Evolutionary conservation across 2,329 filamentous ascomycete species (phyloP).

Genomic region (Triangularia setosa): DNA sequence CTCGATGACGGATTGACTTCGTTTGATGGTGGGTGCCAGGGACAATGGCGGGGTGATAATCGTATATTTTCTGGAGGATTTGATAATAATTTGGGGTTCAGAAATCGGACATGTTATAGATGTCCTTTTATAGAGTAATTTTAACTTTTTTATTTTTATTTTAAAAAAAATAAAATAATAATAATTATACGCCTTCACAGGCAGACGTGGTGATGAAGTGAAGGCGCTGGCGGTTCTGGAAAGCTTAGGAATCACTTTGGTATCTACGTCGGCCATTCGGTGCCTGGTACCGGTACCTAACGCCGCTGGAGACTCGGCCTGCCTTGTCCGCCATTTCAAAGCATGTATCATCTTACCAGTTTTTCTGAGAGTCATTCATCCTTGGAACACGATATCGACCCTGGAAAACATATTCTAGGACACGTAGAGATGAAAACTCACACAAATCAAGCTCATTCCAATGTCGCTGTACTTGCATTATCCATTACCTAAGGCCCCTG

Average conservation of each 20-base stretch:
- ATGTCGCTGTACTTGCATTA: slow-evolving; percentile 2
- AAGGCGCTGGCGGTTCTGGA: slow-evolving; percentile 18
- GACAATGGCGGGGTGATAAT: neutral
- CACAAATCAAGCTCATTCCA: neutral
- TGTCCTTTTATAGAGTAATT: neutral
- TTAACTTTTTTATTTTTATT: too few species aligned
- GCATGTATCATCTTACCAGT: neutral
- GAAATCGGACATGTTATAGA: neutral
- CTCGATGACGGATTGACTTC: neutral
- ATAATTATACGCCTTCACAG: slow-evolving; percentile 5
- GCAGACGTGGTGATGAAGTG: slow-evolving; percentile 23
- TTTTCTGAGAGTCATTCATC: neutral
- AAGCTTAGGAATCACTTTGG: slow-evolving; percentile 15
- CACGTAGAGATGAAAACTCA: neutral
- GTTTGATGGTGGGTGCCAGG: neutral
- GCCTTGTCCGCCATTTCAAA: neutral
- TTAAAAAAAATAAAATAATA: neutral
- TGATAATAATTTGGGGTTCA: neutral
- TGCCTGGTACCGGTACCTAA: neutral
- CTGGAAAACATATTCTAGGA: neutral
- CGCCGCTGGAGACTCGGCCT: neutral
- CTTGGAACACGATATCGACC: neutral
- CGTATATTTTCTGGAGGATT: neutral
- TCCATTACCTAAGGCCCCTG: slow-evolving; percentile 6
- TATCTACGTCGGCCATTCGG: slow-evolving; percentile 2